phyloP scores from a whole-genome alignment of 768 basidiomycete genomes.

The Boletus bicolor region DNA sequence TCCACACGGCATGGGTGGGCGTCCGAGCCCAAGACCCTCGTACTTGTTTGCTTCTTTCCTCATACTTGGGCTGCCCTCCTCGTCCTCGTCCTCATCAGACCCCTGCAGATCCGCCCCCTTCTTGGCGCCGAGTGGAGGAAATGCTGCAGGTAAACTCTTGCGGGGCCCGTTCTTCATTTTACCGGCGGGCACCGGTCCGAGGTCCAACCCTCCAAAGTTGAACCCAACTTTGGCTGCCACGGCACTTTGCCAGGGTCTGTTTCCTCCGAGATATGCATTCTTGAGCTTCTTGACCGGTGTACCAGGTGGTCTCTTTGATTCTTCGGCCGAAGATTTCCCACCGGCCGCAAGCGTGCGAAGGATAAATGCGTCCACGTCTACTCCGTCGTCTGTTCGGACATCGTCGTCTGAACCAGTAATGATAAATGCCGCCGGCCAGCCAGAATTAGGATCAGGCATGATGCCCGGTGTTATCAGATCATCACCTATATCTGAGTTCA shows the following conservation, averaged over 20 bases:
- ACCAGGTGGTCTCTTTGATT: slow-evolving; percentile 64
- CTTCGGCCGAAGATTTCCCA: slow-evolving; percentile 43
- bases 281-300: slow-evolving; percentile 79
- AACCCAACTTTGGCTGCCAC: slow-evolving; percentile 63
- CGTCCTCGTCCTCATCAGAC: slow-evolving; percentile 63
- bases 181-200: slow-evolving; percentile 33
- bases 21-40: slow-evolving; percentile 63
- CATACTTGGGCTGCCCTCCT: slow-evolving; percentile 60
- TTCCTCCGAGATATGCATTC: slow-evolving; percentile 52
- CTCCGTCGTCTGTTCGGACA: slow-evolving; percentile 23
- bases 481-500: slow-evolving; percentile 55
- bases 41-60: slow-evolving; percentile 53
- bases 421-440: slow-evolving; percentile 55
- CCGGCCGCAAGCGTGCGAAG: slow-evolving; percentile 61
- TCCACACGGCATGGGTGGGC: slow-evolving; percentile 38
- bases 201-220: slow-evolving; percentile 42
- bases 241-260: slow-evolving; percentile 80
- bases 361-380: slow-evolving; percentile 69
- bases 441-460: slow-evolving; percentile 50
- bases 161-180: slow-evolving; percentile 53
- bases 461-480: slow-evolving; percentile 69
- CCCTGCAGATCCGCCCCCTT: slow-evolving; percentile 31
- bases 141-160: slow-evolving; percentile 75
- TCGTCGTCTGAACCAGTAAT: slow-evolving; percentile 43
- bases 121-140: slow-evolving; percentile 43